Conservation (phyloP, 2,329 filamentous ascomycete genomes). For the Colletotrichum horii region DNA sequence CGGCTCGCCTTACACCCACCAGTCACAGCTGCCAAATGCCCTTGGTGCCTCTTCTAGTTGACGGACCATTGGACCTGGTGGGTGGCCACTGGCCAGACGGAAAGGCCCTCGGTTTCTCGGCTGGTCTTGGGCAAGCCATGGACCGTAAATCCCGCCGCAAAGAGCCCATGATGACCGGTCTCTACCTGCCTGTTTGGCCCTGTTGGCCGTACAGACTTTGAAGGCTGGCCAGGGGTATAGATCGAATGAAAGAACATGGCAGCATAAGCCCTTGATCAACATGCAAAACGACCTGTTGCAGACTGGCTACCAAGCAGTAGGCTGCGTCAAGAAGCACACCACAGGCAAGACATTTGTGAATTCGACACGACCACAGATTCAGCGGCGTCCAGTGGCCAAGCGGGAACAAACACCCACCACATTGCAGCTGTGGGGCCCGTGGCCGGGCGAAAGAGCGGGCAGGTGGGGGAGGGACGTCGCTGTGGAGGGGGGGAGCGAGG, state of each 20-base stretch:
- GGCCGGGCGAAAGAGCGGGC: slow-evolving; percentile 11
- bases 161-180: background rate
- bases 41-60: background rate
- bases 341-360: background rate
- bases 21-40: background rate
- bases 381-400: background rate
- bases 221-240: background rate
- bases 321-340: background rate
- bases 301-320: background rate
- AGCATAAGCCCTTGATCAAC: background rate
- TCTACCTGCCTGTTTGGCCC: background rate
- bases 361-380: background rate
- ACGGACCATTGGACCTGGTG: background rate
- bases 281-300: background rate
- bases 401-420: background rate
- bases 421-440: slow-evolving; percentile 8
- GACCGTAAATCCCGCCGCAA: background rate
- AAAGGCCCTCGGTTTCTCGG: background rate
- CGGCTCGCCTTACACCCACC: slow-evolving; percentile 6
- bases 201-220: background rate
- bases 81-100: background rate
- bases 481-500: background rate
- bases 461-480: background rate
- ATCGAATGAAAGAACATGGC: background rate
- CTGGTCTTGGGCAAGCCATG: background rate